Evolutionary conservation across 169 alveolate genomes (phyloP), one percentile per base, ranked within the genome.

Genomic region (Plasmodium gonderi): DNA sequence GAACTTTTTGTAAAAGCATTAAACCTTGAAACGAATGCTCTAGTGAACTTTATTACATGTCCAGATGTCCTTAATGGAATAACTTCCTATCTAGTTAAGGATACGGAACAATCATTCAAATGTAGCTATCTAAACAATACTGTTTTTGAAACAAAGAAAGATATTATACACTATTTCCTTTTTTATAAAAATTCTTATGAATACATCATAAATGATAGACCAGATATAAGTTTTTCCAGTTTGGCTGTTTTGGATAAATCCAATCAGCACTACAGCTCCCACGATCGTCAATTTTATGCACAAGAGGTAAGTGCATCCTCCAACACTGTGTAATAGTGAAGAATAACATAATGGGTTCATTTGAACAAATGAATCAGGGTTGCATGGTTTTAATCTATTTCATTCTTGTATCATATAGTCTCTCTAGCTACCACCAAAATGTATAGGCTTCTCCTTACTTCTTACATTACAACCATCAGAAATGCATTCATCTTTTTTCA

Each of bases 161-260:
- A 87, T 36, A 87, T 87, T 1, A 54, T 87, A n/a, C 79, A 76
- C 33, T 87, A 87, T 60, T 87, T 87, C 69, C 45, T 87, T 33
- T 87, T 38, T 76, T 87, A 87, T 33, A 87, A 87, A 76, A 87
- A 87, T 75, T 26, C 23, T 40, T 87, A 87, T 67, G 89, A 74
- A 45, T 87, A 51, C 49, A 8, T 44, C 23, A 5, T 44, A 3
- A 64, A 60, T 40, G 93, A 87, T 5, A 74, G 93, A 60, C 90
- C 93, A 0, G 93, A 87, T 33, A 87, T 87, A 49, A 87, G 93
- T 23, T 87, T 60, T 38, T 87, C 93, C 74, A 87, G 93, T 26
- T 40, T 87, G n/a, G 12, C 51, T 60, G 79, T 64, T n/a, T 76
- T 87, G 6, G 93, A 87, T 8, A 77, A 79, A 26, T 87, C 31